Base-by-base conservation (phyloP, 192 early-diverging fungal genomes). In the Linnemannia schmuckeri region DNA sequence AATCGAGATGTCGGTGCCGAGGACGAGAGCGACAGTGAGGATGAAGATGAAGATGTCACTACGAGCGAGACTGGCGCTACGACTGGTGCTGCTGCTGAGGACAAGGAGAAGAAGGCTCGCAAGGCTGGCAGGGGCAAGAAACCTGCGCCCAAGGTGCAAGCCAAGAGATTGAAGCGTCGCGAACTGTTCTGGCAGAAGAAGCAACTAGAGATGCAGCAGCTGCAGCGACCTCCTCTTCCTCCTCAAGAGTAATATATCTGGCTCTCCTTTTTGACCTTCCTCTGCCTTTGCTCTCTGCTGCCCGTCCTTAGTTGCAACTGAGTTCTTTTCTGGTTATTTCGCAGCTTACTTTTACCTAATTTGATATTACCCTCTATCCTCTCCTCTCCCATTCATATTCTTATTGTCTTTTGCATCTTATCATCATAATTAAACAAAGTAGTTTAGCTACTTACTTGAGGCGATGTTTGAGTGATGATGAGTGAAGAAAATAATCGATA, bases 171-270 rank as follows among this genome's bases (percentile, higher is more conserved):
- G 35, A 38, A 24, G 20, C 41, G 35, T 72, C 41, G 70, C 35
- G 35, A 41, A 9, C 20, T 72, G 61, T 66, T 66, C 12, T 66
- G 61, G 61, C 76, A 68, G 44, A 78, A 78, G 44, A 63, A 70
- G 66, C 76, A 69, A 41, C 41, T 30, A 66, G 61, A 27, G 30
- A 30, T 66, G 30, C 27, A 35, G 30, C 49, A 52, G 5, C 49
- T 20, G 2, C 61, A 33, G n/a, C 61, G 3, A 27, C 24, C 17
- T 27, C 61, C 61, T 0, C 27, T 10, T 33, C 24, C 17, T 27
- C 27, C 27, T 33, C 61, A 66, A 66, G 61, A 66, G 61, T 27
- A 27, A 27, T 30, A 15, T 8, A 66, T 1, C 18, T 17, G 20
- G 18, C 47, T 18, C 3, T 52, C 5, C 5, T 22, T 52, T 5